phyloP scores from a whole-genome alignment of 2,329 filamentous ascomycete genomes.

The Huntiella decipiens region DNA sequence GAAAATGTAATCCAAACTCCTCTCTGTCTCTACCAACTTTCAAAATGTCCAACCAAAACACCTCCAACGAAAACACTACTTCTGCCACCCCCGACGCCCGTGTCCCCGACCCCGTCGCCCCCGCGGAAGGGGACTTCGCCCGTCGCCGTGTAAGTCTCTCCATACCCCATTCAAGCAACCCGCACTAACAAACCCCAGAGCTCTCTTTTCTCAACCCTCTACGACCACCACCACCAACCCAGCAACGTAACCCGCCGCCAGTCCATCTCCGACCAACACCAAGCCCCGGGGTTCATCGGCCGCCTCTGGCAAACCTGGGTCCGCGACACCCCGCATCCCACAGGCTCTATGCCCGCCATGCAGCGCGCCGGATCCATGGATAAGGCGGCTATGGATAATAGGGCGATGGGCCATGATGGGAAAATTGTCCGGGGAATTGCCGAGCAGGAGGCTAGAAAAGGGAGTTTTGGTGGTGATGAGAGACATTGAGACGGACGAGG shows the following conservation, averaged over 20 bases:
- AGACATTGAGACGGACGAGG: too few relatives aligned
- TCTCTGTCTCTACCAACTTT: too few relatives aligned
- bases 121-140: background rate
- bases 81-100: background rate
- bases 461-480: too few relatives aligned
- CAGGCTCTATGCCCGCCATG: too few relatives aligned
- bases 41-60: too few relatives aligned
- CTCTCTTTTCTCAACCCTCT: constrained; percentile 28
- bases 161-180: background rate
- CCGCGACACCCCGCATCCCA: too few relatives aligned
- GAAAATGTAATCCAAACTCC: too few relatives aligned
- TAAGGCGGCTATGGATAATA: too few relatives aligned
- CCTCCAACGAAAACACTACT: background rate
- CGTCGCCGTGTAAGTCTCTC: constrained; percentile 6
- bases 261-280: constrained; percentile 35
- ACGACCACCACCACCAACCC: constrained; percentile 29
- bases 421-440: too few relatives aligned
- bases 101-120: background rate
- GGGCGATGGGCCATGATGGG: too few relatives aligned
- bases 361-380: too few relatives aligned
- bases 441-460: too few relatives aligned
- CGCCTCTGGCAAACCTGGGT: constrained; percentile 31
- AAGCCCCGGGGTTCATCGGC: constrained; percentile 29
- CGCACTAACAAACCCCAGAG: constrained; percentile 1
- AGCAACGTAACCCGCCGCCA: constrained; percentile 29